phyloP scores from a whole-genome alignment of 1,284 basidiomycete species.

The Cutaneotrichosporon sp. region DNA sequence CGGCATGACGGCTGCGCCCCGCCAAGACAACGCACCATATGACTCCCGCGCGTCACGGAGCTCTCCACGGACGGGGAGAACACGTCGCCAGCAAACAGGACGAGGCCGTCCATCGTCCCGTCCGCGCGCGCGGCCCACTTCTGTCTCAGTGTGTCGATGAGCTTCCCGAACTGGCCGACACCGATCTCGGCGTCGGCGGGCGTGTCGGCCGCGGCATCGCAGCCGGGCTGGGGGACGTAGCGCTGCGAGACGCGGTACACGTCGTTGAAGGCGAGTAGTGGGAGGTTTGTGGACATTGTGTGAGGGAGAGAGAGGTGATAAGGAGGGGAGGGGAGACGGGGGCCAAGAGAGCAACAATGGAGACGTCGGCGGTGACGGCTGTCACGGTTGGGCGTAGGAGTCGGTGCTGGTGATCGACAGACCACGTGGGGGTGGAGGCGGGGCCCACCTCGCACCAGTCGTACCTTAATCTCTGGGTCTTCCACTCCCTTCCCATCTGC shows the following conservation, averaged over 20 bases:
- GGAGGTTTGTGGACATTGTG: slow-evolving; percentile 33
- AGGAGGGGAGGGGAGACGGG: background rate
- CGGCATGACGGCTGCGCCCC: background rate
- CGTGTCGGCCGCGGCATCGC: slow-evolving; percentile 7
- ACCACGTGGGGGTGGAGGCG: background rate
- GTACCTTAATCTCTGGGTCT: too few relatives aligned
- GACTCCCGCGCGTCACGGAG: slow-evolving; percentile 82
- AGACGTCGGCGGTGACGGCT: background rate
- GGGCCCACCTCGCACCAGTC: too few relatives aligned
- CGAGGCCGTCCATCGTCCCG: slow-evolving; percentile 66
- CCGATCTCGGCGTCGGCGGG: slow-evolving; percentile 40
- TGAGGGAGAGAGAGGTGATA: background rate
- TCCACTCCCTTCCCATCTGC: too few relatives aligned
- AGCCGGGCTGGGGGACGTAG: slow-evolving; percentile 46
- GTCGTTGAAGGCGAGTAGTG: slow-evolving; percentile 53
- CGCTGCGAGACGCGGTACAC: slow-evolving; percentile 63
- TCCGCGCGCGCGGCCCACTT: slow-evolving; percentile 37
- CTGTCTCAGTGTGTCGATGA: slow-evolving; percentile 41
- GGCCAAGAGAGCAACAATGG: background rate
- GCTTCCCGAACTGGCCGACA: slow-evolving; percentile 56
- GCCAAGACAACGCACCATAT: slow-evolving; percentile 67
- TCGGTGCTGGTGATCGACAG: background rate
- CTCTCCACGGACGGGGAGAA: slow-evolving; percentile 85
- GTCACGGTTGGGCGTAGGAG: too few relatives aligned
- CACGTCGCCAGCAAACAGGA: slow-evolving; percentile 84